Percentiles rank a stretch among this genome's conserved stretches.
phyloP scores from a whole-genome alignment of 2,329 filamentous ascomycete genomes.

The Fusarium tupiense region DNA sequence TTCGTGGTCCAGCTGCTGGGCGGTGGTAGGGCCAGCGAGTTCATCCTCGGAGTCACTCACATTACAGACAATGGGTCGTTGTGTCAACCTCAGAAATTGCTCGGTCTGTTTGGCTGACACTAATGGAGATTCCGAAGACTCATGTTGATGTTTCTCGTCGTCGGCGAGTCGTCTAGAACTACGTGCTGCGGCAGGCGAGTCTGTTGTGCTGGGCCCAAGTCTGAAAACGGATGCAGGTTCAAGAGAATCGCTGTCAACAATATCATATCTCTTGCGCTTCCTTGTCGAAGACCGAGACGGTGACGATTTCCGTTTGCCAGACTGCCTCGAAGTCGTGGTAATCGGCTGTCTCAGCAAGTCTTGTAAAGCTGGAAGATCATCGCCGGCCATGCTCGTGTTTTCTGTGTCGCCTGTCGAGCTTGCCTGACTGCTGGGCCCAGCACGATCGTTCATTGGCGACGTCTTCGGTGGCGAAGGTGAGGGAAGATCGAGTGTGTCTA shows the following conservation, averaged over 20 bases:
- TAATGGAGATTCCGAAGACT: not conserved
- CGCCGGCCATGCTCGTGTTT: conserved; percentile 49
- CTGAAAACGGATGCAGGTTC: conserved; percentile 40
- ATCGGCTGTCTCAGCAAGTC: conserved; percentile 45
- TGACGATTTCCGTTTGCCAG: conserved; percentile 38
- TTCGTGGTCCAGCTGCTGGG: not conserved
- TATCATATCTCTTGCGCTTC: conserved; percentile 45
- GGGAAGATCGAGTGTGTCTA: conserved; percentile 35
- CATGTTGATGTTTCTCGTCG: not conserved
- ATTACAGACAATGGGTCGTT: conserved; percentile 14
- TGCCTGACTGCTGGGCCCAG: conserved; percentile 47
- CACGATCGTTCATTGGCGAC: conserved; percentile 39
- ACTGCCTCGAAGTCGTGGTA: conserved; percentile 16
- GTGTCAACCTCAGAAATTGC: not conserved
- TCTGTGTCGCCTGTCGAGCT: conserved; percentile 51
- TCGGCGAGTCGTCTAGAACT: conserved; percentile 31
- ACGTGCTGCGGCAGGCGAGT: conserved; percentile 40
- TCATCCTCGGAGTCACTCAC: conserved; percentile 42
- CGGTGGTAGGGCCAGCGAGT: conserved; percentile 10
- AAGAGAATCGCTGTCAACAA: conserved; percentile 47
- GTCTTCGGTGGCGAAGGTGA: conserved; percentile 47
- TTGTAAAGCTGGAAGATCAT: conserved; percentile 51
- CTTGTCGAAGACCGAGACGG: conserved; percentile 42
- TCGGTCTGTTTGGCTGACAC: not conserved
- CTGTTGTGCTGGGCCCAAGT: conserved; percentile 4